Evolutionary conservation across 1,284 basidiomycete genomes (phyloP).

Genomic region (Exobasidium cylindrosporum): DNA sequence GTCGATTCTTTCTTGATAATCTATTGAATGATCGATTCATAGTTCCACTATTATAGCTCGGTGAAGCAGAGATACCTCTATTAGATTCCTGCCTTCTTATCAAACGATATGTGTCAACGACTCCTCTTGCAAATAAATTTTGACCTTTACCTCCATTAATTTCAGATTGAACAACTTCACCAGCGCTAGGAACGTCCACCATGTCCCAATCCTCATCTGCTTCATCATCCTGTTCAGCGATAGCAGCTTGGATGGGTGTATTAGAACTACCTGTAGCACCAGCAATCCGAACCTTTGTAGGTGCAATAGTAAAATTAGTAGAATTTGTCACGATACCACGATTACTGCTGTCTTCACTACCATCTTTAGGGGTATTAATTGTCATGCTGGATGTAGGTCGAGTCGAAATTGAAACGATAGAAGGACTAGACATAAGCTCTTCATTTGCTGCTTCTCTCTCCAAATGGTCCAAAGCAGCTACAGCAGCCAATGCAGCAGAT

Average conservation of each 20-base stretch:
- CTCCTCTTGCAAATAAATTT: constrained; percentile 52
- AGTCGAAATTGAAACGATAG: background rate
- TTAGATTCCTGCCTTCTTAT: constrained; percentile 59
- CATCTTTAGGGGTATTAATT: constrained; percentile 1
- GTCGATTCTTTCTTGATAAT: constrained; percentile 12
- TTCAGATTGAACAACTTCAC: constrained; percentile 37
- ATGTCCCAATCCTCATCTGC: constrained; percentile 53
- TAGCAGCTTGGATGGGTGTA: constrained; percentile 31
- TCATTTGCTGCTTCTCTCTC: constrained; percentile 12
- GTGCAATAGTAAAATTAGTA: constrained; percentile 18
- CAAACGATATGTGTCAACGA: constrained; percentile 51
- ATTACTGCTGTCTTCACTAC: too few species aligned
- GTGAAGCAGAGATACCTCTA: constrained; percentile 21
- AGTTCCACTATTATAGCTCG: constrained; percentile 16
- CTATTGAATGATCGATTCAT: constrained; percentile 30
- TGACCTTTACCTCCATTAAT: constrained; percentile 52
- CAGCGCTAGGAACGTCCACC: constrained; percentile 31
- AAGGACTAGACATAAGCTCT: background rate
- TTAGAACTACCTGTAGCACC: constrained; percentile 16
- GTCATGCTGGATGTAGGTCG: background rate
- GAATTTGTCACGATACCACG: background rate
- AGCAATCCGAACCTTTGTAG: constrained; percentile 12
- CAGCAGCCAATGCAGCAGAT: constrained; percentile 35
- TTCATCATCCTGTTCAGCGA: constrained; percentile 16
- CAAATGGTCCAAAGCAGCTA: constrained; percentile 42